A percentile compares a stretch with the other conserved stretches of the same genome.
phyloP scores from a whole-genome alignment of 352 stramenopile genomes.

The Phytophthora pistaciae region DNA sequence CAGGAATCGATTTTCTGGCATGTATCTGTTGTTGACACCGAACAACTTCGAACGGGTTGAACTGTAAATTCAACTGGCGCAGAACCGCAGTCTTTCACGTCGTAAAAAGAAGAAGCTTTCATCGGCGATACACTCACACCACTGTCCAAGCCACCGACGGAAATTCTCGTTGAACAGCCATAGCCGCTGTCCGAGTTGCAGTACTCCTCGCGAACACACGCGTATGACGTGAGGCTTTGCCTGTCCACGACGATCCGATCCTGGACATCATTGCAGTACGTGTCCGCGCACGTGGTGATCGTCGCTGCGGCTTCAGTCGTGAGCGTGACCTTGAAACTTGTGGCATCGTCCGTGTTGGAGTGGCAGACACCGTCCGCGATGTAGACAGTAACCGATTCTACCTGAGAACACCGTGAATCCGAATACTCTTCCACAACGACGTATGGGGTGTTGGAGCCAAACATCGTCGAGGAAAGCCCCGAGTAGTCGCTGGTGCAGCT shows the following conservation, averaged over 20 bases:
- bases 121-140: not conserved
- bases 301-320: not conserved
- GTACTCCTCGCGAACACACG: not conserved
- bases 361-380: constrained; percentile 4
- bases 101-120: not conserved
- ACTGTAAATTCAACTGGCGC: not conserved
- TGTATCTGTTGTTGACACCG: not conserved
- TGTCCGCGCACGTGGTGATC: not conserved
- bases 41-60: not conserved
- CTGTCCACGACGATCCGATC: not conserved
- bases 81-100: not conserved
- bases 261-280: not conserved
- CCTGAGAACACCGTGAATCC: not conserved
- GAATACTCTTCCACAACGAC: not conserved
- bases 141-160: not conserved
- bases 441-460: constrained; percentile 7
- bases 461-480: not conserved
- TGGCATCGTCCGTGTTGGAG: constrained; percentile 2
- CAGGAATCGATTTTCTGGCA: not conserved
- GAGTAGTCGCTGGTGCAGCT: constrained; percentile 15
- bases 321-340: constrained; percentile 9
- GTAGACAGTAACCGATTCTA: not conserved
- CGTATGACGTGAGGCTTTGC: not conserved
- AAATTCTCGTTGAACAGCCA: not conserved
- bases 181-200: not conserved